phyloP scores from a whole-genome alignment of 345 rosid species.

The Stellera chamaejasme region DNA sequence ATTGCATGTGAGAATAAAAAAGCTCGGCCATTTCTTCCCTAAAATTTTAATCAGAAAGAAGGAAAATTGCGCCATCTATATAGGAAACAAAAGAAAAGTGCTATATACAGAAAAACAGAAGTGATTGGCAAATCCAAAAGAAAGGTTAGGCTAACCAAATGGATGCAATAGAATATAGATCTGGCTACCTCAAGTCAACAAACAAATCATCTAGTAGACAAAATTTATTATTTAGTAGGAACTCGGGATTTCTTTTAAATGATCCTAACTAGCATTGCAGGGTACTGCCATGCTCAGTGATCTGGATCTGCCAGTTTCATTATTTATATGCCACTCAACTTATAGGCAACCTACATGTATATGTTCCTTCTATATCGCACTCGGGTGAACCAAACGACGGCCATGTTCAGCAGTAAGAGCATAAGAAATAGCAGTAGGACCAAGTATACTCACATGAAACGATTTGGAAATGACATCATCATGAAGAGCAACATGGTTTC shows the following conservation, averaged over 20 bases:
- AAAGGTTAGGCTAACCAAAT: not conserved
- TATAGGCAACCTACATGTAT: not conserved
- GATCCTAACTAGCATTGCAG: not conserved
- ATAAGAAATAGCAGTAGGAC: constrained; percentile 8
- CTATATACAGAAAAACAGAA: not conserved
- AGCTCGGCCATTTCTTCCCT: constrained; percentile 35
- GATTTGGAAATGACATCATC: constrained; percentile 54
- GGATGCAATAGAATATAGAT: not conserved
- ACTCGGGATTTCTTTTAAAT: not conserved
- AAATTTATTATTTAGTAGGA: not conserved
- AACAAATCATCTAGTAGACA: not conserved
- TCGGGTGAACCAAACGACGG: not conserved
- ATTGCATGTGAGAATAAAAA: constrained; percentile 33
- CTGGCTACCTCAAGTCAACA: not conserved
- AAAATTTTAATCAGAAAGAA: constrained; percentile 8
- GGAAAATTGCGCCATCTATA: not conserved
- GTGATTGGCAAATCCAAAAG: not conserved
- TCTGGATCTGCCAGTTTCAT: not conserved
- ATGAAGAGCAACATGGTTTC: constrained; percentile 48
- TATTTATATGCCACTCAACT: not conserved
- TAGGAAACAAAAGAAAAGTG: not conserved
- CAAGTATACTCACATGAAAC: constrained; percentile 32
- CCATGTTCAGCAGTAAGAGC: not conserved
- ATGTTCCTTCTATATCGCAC: not conserved
- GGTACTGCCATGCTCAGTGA: not conserved